phyloP scores from a whole-genome alignment of 345 rosid species.

The Conringia planisiliqua region DNA sequence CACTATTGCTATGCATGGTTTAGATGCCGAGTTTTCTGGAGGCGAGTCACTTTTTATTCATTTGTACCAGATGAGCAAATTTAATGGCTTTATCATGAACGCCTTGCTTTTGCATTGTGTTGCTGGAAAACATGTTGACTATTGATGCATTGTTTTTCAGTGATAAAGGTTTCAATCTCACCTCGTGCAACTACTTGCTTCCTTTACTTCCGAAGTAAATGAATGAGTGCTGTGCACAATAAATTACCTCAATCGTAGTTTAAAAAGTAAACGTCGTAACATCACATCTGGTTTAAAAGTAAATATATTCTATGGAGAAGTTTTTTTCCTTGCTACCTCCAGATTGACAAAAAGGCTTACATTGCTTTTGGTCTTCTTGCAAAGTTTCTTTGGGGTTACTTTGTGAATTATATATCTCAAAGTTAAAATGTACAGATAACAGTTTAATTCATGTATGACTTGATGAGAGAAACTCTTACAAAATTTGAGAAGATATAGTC shows the following conservation, averaged over 20 bases:
- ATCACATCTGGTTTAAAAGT: neutral
- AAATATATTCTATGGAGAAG: neutral
- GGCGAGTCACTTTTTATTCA: neutral
- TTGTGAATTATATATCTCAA: neutral
- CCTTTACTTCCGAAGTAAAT: neutral
- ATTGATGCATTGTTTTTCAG: conserved; percentile 7
- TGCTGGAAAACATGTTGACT: neutral
- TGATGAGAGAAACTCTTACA: neutral
- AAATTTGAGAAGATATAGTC: neutral
- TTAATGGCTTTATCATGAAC: neutral
- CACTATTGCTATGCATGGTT: conserved; percentile 8
- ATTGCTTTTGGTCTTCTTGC: neutral
- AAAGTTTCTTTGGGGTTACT: neutral
- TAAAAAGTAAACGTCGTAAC: neutral
- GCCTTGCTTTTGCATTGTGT: neutral
- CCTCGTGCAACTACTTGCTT: neutral
- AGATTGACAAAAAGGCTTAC: neutral
- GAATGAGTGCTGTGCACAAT: neutral
- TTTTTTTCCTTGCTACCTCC: neutral
- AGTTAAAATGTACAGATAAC: neutral
- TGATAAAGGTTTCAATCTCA: neutral
- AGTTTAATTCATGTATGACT: conserved; percentile 2
- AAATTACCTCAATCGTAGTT: neutral
- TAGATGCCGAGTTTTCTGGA: neutral
- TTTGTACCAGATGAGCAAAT: neutral